Evolutionary conservation across 2,329 filamentous ascomycete genomes (phyloP).

Genomic region (Volutella citrinella): DNA sequence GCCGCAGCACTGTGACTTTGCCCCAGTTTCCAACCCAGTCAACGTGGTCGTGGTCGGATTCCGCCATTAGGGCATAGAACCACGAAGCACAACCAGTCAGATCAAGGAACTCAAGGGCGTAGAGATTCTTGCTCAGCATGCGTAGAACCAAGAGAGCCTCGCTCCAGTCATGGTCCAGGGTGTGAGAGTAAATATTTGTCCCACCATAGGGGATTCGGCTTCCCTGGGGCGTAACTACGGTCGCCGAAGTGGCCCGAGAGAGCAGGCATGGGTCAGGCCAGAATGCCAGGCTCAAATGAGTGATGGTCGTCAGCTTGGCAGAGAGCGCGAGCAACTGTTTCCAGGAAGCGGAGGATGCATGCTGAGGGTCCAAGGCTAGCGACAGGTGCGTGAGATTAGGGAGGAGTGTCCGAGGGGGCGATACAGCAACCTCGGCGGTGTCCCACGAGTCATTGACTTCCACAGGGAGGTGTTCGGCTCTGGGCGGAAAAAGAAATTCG

Average conservation of each 20-base stretch:
- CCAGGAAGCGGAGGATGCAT: slow-evolving; percentile 47
- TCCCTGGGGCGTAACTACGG: slow-evolving; percentile 43
- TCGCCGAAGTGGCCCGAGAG: slow-evolving; percentile 48
- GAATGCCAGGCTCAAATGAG: slow-evolving; percentile 59
- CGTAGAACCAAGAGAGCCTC: slow-evolving; percentile 56
- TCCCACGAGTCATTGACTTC: slow-evolving; percentile 55
- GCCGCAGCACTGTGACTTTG: slow-evolving; percentile 44
- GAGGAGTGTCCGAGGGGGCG: slow-evolving; percentile 39
- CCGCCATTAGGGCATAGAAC: slow-evolving; percentile 45
- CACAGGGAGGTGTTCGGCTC: slow-evolving; percentile 11
- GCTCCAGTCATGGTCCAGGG: slow-evolving; percentile 56
- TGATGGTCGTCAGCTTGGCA: slow-evolving; percentile 50
- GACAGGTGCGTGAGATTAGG: slow-evolving; percentile 61
- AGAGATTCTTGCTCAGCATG: slow-evolving; percentile 51
- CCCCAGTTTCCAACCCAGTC: slow-evolving; percentile 56
- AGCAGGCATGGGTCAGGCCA: slow-evolving; percentile 62
- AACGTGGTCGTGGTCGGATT: slow-evolving; percentile 44
- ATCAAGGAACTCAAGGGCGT: slow-evolving; percentile 59
- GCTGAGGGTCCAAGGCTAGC: slow-evolving; percentile 45
- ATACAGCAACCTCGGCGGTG: slow-evolving; percentile 29
- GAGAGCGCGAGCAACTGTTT: slow-evolving; percentile 55
- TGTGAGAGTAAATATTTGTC: slow-evolving; percentile 56
- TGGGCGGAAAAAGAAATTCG: slow-evolving; percentile 47
- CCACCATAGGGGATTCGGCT: slow-evolving; percentile 49
- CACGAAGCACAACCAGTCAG: slow-evolving; percentile 58